Evolutionary conservation across 148 eudicot species (phyloP), one percentile per base, ranked within the genome.

Genomic region (Silene uniflora): DNA sequence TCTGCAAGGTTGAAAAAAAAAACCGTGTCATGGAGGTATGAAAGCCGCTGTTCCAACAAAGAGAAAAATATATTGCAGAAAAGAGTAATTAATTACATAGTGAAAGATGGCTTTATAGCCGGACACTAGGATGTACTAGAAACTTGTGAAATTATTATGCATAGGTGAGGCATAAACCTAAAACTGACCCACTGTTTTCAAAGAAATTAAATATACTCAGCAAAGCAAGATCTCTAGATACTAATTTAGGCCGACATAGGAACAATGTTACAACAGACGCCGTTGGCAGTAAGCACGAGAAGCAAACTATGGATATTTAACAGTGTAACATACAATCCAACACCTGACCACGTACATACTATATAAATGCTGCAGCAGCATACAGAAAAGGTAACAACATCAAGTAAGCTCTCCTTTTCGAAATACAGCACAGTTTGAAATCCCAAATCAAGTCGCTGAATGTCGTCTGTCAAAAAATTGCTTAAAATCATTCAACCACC

Each of bases 1-100:
- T 76, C 88, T 85, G 82, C 17, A 68, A 12, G 10, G 56, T 61
- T 12, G n/a, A 59, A 54, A 29, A 39, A 6, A 23, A 10, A 80
- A 77, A 54, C 60, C 67, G 25, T 5, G 18, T 17, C 63, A 69
- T 13, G 13, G 14, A 64, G 61, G 18, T 18, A 60, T 14, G 14
- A 12, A 62, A 22, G n/a, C 74, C 44, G 39, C 52, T 21, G 17
- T n/a, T 39, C 42, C 3, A 2, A 7, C 22, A n/a, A n/a, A 19
- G 63, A 9, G 4, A 3, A 32, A n/a, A 59, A 19, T 74, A 39
- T 9, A n/a, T 18, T 29, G 16, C 32, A 22, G 1, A 27, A 24
- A 61, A 21, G 10, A 39, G 23, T 44, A 27, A 29, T 17, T 6
- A 39, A 0, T 29, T 29, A 35, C 39, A 35, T 21, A 54, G 22